phyloP scores from a whole-genome alignment of 257 asterid genomes.

The Solanum lycopersicoides region DNA sequence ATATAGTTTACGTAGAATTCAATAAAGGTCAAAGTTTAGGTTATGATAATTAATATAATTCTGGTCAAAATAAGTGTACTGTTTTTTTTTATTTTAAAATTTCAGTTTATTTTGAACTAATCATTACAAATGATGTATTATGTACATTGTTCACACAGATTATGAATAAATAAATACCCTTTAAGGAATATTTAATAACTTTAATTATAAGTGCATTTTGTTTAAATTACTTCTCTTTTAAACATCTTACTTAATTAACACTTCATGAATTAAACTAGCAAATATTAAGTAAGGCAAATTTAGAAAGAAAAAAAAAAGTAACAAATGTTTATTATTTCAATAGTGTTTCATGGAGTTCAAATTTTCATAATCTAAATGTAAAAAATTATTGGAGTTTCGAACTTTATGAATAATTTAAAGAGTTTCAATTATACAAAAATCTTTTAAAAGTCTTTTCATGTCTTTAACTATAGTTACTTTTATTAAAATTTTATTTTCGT shows the following conservation, averaged over 20 bases:
- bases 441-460: background rate
- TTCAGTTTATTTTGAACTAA: constrained; percentile 1
- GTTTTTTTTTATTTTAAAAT: background rate
- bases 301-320: background rate
- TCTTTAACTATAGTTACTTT: background rate
- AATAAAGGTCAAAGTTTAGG: background rate
- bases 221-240: background rate
- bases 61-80: background rate
- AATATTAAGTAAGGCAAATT: too few relatives aligned
- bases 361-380: background rate
- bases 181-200: background rate
- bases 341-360: background rate
- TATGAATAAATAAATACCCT: background rate
- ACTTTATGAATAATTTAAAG: too few relatives aligned
- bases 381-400: background rate
- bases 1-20: background rate
- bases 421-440: too few relatives aligned
- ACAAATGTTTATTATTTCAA: background rate
- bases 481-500: background rate
- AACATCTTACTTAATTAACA: background rate
- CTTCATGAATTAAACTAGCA: background rate
- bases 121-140: constrained; percentile 17
- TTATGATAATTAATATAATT: background rate
- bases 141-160: background rate
- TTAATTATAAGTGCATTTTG: background rate